Conservation (phyloP, 352 stramenopile species). For the Halophytophthora polymorphica region DNA sequence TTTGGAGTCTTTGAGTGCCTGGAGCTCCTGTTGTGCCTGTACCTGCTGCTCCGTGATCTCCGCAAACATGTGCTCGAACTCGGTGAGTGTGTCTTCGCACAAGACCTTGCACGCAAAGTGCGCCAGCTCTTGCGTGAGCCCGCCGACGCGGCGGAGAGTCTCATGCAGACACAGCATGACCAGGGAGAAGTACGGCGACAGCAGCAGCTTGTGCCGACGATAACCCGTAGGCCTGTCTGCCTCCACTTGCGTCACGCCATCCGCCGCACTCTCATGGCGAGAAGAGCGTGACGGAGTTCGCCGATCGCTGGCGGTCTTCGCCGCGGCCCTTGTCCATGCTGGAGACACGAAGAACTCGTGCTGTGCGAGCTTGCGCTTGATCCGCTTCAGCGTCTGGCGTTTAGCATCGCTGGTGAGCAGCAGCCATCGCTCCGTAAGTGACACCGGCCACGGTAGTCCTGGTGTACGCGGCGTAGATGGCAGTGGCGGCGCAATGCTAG, state of each 20-base stretch:
- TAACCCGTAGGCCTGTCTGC: background rate
- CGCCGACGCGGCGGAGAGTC: slow-evolving; percentile 19
- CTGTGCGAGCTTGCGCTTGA: slow-evolving; percentile 15
- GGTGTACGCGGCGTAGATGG: no score
- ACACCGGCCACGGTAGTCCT: background rate
- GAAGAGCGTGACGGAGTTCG: background rate
- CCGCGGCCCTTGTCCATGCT: background rate
- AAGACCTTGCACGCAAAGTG: slow-evolving; percentile 27
- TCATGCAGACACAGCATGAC: slow-evolving; percentile 39
- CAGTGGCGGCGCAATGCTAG: no score
- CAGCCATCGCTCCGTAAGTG: slow-evolving; percentile 11
- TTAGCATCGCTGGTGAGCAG: slow-evolving; percentile 12
- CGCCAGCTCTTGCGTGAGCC: slow-evolving; percentile 36
- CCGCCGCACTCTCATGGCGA: background rate
- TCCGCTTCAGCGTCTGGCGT: slow-evolving; percentile 3
- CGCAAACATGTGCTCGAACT: slow-evolving; percentile 15
- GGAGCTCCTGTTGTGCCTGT: slow-evolving; percentile 13
- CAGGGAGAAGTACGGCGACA: slow-evolving; percentile 27
- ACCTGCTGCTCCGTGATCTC: slow-evolving; percentile 9
- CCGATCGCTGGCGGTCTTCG: background rate
- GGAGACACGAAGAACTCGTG: slow-evolving; percentile 16
- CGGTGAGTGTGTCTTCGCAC: slow-evolving; percentile 23
- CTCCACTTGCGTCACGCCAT: background rate
- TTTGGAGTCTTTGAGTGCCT: slow-evolving; percentile 19
- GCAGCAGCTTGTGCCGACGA: slow-evolving; percentile 6